Conservation (phyloP, 768 basidiomycete species). For the Lactarius pseudohatsudake region DNA sequence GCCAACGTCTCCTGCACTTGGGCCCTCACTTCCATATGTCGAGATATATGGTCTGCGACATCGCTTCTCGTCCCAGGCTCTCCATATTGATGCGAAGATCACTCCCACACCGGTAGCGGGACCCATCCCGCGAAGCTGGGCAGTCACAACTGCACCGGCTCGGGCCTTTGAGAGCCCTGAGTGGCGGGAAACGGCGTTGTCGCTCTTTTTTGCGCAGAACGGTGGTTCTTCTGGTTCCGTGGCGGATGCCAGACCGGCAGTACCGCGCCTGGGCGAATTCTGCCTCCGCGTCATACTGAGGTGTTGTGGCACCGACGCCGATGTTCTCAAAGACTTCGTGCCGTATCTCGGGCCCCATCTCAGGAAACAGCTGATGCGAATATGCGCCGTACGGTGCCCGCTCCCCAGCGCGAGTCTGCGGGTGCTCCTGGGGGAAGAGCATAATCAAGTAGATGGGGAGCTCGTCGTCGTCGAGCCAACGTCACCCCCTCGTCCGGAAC, state of each 20-base stretch:
- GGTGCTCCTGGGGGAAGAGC: conserved; percentile 48
- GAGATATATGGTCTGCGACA: conserved; percentile 26
- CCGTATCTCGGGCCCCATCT: conserved; percentile 59
- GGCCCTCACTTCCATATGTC: conserved; percentile 26
- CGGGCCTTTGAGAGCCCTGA: conserved; percentile 36
- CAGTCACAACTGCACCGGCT: conserved; percentile 34
- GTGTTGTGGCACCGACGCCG: conserved; percentile 41
- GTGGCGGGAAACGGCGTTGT: conserved; percentile 60
- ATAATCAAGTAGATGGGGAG: conserved; percentile 58
- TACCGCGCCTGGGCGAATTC: conserved; percentile 56
- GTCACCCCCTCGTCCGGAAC: conserved; percentile 44
- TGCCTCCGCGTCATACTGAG: conserved; percentile 54
- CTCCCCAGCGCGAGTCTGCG: conserved; percentile 50
- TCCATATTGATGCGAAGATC: conserved; percentile 3
- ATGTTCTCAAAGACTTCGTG: conserved; percentile 43
- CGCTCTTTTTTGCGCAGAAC: conserved; percentile 46
- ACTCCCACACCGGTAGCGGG: conserved; percentile 28
- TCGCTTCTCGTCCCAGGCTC: conserved; percentile 8
- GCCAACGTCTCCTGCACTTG: not conserved
- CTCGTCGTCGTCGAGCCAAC: conserved; percentile 61
- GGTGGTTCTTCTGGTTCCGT: conserved; percentile 20
- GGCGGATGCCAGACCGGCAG: conserved; percentile 16
- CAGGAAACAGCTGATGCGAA: conserved; percentile 55
- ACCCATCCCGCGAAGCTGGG: conserved; percentile 57
- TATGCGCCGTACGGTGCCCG: conserved; percentile 57